Evolutionary conservation across 2,329 filamentous ascomycete genomes (phyloP).

Genomic region (Fusarium foetens): DNA sequence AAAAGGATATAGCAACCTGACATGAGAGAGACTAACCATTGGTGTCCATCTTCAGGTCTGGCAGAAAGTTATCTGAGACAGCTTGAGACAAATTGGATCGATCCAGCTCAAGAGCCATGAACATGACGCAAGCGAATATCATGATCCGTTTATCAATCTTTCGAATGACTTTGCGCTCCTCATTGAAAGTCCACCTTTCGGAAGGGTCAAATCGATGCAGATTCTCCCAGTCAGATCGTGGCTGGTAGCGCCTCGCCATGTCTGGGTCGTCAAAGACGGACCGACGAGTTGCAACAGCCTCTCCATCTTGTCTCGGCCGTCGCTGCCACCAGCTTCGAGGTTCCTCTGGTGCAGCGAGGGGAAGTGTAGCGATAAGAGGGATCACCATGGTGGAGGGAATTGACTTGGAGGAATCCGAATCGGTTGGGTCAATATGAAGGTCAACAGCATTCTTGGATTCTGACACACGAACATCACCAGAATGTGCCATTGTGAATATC

Average conservation of each 20-base stretch:
- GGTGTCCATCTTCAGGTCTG: background rate
- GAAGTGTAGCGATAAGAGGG: background rate
- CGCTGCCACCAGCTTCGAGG: background rate
- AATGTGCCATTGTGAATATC: background rate
- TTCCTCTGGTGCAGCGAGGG: background rate
- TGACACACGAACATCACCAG: background rate
- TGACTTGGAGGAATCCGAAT: background rate
- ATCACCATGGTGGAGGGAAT: background rate
- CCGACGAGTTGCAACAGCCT: slow-evolving; percentile 51
- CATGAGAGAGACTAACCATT: background rate
- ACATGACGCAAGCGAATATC: slow-evolving; percentile 57
- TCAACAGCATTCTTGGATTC: background rate
- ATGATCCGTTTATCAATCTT: slow-evolving; percentile 51
- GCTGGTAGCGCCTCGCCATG: slow-evolving; percentile 15
- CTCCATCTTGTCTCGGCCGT: background rate
- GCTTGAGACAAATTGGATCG: slow-evolving; percentile 54
- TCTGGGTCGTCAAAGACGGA: slow-evolving; percentile 31
- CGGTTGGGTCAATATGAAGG: background rate
- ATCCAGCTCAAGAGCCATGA: slow-evolving; percentile 59
- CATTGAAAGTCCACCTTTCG: slow-evolving; percentile 53
- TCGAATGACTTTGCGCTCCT: slow-evolving; percentile 8
- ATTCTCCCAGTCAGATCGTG: slow-evolving; percentile 52
- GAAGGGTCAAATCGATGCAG: slow-evolving; percentile 58
- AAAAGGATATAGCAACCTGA: rapidly evolving
- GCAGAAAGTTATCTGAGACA: slow-evolving; percentile 59